Evolutionary conservation across 768 basidiomycete genomes (phyloP), one percentile per base, ranked within the genome.

Genomic region (Lactifluus pinguis): DNA sequence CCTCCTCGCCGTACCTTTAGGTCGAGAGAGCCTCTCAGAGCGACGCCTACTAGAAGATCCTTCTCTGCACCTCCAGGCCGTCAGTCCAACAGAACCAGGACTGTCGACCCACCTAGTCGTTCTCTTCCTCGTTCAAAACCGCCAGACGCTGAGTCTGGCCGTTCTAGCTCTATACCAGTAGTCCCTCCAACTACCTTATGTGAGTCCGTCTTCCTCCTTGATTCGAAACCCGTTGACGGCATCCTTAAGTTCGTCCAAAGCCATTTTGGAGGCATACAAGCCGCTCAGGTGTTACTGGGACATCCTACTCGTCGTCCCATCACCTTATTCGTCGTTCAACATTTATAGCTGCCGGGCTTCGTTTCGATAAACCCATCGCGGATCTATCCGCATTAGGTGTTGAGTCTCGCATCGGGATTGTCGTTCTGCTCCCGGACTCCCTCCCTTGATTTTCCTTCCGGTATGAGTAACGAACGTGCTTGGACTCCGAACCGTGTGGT

Each of bases 191-290:
- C 86, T 15, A 82, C 83, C 50, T 74, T 87, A 50, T 77, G 85
- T 87, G 69, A 75, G 85, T 78, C 42, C 36, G 47, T 25, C 45
- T 21, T 41, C 54, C 10, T 34, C 47, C 25, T 55, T 29, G 8
- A 38, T 55, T 6, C 7, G 34, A 32, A 29, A 19, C 38, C 3
- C 29, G n/a, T 54, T 48, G 32, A 32, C 32, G 36, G 36, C 44
- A 14, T 38, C 14, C 36, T 36, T 9, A 62, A 90, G 88, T 89
- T 39, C 85, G 89, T n/a, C 88, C 89, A 0, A 87, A 82, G 7
- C 86, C 89, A 0, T 89, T 91, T 70, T 91, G 89, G 89, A 79
- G 86, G 36, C 84, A 83, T 64, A 88, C 85, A 1, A 79, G 74
- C 34, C 81, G 84, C 14, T 87, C 86, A 19, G 89, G 87, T 15